Percentiles rank a stretch among this genome's conserved stretches.
phyloP scores from a whole-genome alignment of 1,284 basidiomycete species.

The Melampsora larici-populina region DNA sequence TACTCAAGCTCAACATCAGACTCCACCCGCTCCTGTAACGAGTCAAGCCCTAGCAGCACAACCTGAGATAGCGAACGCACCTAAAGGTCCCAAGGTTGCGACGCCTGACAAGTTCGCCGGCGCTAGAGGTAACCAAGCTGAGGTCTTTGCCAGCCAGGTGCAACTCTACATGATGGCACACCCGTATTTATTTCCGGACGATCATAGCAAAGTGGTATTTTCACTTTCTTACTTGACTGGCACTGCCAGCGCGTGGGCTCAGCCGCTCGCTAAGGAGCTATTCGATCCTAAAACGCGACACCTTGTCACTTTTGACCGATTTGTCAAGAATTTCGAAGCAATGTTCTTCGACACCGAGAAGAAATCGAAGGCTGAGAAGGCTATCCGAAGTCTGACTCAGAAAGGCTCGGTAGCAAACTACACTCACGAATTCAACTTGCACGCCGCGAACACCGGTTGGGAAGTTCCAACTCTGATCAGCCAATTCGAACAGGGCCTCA shows the following conservation, averaged over 20 bases:
- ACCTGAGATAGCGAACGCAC: too few species aligned
- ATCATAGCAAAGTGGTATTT: not conserved
- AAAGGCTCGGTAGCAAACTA: not conserved
- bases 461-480: constrained; percentile 1
- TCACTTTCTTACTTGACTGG: not conserved
- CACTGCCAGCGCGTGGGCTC: not conserved
- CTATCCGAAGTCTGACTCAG: not conserved
- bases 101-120: not conserved
- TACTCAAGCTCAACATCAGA: too few species aligned
- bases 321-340: not conserved
- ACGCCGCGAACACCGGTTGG: constrained; percentile 1
- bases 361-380: too few species aligned
- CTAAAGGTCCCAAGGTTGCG: too few species aligned
- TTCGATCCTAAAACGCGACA: not conserved
- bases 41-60: too few species aligned
- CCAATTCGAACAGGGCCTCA: too few species aligned
- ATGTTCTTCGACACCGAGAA: too few species aligned
- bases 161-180: not conserved
- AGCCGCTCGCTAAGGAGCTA: not conserved
- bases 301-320: not conserved
- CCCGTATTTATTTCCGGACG: not conserved
- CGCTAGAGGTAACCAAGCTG: not conserved
- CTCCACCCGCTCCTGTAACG: too few species aligned
- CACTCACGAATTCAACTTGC: constrained; percentile 12
- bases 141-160: not conserved